Percentiles rank a stretch among this genome's conserved stretches.
Evolutionary conservation across 2,329 filamentous ascomycete species (phyloP).

Genomic region (Ceratocystis harringtonii): DNA sequence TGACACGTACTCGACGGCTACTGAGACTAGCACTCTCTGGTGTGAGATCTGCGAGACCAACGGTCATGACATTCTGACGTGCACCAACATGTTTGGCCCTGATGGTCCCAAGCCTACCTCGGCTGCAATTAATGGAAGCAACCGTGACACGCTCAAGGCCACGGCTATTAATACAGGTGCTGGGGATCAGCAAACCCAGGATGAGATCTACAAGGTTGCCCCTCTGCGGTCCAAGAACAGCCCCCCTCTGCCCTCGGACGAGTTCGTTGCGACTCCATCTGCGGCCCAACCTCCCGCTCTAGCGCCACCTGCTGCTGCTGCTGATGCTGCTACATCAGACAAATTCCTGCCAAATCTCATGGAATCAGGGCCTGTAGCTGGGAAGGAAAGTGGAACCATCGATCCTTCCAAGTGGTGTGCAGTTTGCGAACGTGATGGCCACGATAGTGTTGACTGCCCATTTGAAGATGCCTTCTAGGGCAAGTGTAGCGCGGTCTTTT

Average conservation of each 20-base stretch:
- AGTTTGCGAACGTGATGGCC: slow-evolving; percentile 86
- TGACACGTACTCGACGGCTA: slow-evolving; percentile 52
- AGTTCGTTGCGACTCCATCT: not conserved
- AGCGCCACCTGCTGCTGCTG: slow-evolving; percentile 19
- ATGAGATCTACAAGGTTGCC: slow-evolving; percentile 36
- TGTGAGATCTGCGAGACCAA: slow-evolving; percentile 91
- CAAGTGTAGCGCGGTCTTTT: not conserved
- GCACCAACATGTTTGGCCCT: slow-evolving; percentile 70
- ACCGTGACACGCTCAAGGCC: slow-evolving; percentile 17
- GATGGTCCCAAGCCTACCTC: slow-evolving; percentile 26
- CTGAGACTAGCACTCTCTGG: slow-evolving; percentile 63
- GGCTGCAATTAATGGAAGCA: not conserved
- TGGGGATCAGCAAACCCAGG: slow-evolving; percentile 25
- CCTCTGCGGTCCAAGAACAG: slow-evolving; percentile 36
- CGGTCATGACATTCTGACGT: slow-evolving; percentile 87
- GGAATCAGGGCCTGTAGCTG: slow-evolving; percentile 55
- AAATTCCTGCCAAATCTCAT: slow-evolving; percentile 44
- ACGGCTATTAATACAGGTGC: not conserved
- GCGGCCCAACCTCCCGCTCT: slow-evolving; percentile 5
- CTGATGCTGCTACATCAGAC: slow-evolving; percentile 26
- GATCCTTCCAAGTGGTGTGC: slow-evolving; percentile 93
- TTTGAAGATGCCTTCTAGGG: slow-evolving; percentile 64
- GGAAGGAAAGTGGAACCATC: slow-evolving; percentile 61
- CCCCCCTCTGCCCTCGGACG: not conserved
- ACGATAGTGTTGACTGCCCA: slow-evolving; percentile 89